Base-by-base conservation (phyloP, 2,329 filamentous ascomycete species). In the Trichoderma oligosporum region DNA sequence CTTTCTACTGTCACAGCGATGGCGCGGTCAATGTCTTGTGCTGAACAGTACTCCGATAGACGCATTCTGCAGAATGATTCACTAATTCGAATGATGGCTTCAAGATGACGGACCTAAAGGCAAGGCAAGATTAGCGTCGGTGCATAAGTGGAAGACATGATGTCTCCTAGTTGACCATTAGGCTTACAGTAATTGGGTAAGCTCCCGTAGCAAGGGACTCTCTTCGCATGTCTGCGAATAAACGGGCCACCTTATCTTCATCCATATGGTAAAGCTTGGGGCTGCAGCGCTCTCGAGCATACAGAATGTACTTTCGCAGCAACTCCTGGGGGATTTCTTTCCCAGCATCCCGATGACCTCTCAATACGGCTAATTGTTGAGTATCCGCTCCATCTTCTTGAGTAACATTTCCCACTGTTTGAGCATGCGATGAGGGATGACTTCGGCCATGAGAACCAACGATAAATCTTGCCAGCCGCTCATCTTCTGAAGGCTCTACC, bases 41-140 rank as follows among this genome's bases (percentile, higher is more conserved):
- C 76, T 5, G 88, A 87, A 73, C 93, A 96, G 77, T 96, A 97
- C 64, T 99, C 94, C 0, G 89, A 94, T n/a, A 99, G 79, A 12
- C 94, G 88, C 94, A 99, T 99, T 68, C 96, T 93, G 74, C 89
- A 95, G 76, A 99, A 99, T 0, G 92, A 78, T 72, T 99, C 94
- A 57, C 86, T 87, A 68, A 96, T 96, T 68, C 94, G 90, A 77
- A 99, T 95, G 68, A 97, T 97, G 61, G 93, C 93, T 81, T 99
- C 94, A 31, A 99, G 79, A 76, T 99, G 94, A 78, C 94, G 92
- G 63, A 97, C 90, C 91, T 96, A 12, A 0, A 16, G 39, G 16
- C 38, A 42, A 27, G 12, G n/a, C 35, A 29, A 53, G 14, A 9
- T 61, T 55, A 61, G 58, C 4, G 29, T 49, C n/a, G 11, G 11